These are phyloP conservation scores for Aciculoconidium aculeatum DNA, from an alignment of 805 yeast species.

Conservation along the genomic window DNA sequence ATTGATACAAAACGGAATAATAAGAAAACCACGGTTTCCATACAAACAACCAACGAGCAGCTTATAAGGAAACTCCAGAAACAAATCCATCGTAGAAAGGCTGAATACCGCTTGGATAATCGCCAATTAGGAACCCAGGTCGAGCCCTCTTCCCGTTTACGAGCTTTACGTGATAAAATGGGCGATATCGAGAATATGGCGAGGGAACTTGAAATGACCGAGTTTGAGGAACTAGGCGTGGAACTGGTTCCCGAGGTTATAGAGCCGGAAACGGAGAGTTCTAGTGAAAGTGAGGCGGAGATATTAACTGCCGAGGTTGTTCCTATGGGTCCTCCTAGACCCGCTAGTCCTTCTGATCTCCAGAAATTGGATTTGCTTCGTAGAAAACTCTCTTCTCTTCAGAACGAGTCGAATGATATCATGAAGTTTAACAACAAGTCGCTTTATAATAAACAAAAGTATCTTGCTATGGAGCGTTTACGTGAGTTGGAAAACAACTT, in stretches of 20 bases:
- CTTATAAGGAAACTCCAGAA: slow-evolving; percentile 37
- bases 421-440: slow-evolving; percentile 63
- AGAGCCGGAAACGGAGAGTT: slow-evolving; percentile 3
- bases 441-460: slow-evolving; percentile 52
- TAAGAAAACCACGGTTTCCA: slow-evolving; percentile 30
- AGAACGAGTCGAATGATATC: slow-evolving; percentile 70
- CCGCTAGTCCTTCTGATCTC: slow-evolving; percentile 45
- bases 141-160: slow-evolving; percentile 72
- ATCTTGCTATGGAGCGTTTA: slow-evolving; percentile 66
- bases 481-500: slow-evolving; percentile 63
- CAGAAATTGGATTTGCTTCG: slow-evolving; percentile 51
- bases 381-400: slow-evolving; percentile 54
- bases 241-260: too few species aligned
- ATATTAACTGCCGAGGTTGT: slow-evolving; percentile 9
- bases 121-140: slow-evolving; percentile 45
- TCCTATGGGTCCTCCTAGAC: slow-evolving; percentile 30
- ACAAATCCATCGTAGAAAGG: slow-evolving; percentile 42
- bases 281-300: slow-evolving; percentile 4
- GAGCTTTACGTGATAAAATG: slow-evolving; percentile 77
- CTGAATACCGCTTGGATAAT: slow-evolving; percentile 42
- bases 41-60: slow-evolving; percentile 27
- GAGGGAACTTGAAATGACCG: slow-evolving; percentile 77
- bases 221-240: too few species aligned
- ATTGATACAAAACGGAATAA: slow-evolving; percentile 26
- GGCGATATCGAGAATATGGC: slow-evolving; percentile 82